Evolutionary conservation across 139 green algal species (phyloP), one percentile per base, ranked within the genome.

Genomic region (Chlorella sp.): DNA sequence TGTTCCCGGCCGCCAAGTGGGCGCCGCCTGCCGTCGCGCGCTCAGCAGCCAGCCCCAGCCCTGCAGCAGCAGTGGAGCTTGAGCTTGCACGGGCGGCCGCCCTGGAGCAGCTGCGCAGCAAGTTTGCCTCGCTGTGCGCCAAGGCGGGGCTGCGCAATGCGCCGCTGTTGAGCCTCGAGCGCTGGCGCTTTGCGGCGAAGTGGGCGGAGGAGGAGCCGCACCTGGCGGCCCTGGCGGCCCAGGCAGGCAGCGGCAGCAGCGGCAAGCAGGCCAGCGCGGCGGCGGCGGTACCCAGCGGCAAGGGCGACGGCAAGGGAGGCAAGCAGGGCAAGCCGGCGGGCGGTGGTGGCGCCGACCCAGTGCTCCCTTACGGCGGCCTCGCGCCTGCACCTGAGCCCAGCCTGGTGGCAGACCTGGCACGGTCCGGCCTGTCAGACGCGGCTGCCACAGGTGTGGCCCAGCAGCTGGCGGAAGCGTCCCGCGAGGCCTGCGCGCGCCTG

Each of bases 71-170:
- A 32, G 65, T 73, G 32, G 65, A 73, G 65, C 65, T 73, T 1
- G 65, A 73, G 65, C 65, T 73, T 41, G 65, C 65, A 43, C 65
- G 65, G 19, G 65, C 65, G 9, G 65, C 65, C 1, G 20, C n/a
- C 65, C 65, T 73, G 65, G 65, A 73, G 65, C 65, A 73, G n/a
- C 65, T 73, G 32, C 65, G 65, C 9, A 22, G 19, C 65, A 73
- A 73, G 65, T 34, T 43, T 22, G 32, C 65, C 32, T 73, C 65
- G 65, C 65, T 73, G 65, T 73, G 65, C n/a, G 65, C 65, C 32
- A 41, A 73, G 65, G 65, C 65, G 32, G 65, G 65, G 32, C 65
- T 73, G 65, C 65, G 65, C 65, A 73, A 73, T 34, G 65, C 38
- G 11, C 65, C 65, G 30, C 65, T 73, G 65, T 32, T 73, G 3